Evolutionary conservation across 352 stramenopile species (phyloP), one percentile per base, ranked within the genome.

Genomic region (Phytopythium delawarense): DNA sequence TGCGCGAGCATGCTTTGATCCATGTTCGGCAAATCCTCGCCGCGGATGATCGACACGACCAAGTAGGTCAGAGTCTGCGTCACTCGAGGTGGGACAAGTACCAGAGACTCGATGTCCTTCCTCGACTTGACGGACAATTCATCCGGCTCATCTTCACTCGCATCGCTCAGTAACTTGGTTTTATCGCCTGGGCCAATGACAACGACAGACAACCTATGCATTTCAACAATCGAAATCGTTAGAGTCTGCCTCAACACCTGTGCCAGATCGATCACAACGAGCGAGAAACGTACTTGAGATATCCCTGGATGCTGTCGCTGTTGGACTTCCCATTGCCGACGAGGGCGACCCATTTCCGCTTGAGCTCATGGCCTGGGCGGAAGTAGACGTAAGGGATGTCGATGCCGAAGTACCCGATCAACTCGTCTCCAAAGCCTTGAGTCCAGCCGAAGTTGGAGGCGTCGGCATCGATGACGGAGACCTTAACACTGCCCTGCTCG

Each of bases 261-360:
- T 30, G 25, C 25, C 34, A 44, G 20, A 21, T 35, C n/a, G 37
- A 59, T 49, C 7, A 30, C 39, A 37, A 5, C 18, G 9, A 2
- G 39, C 1, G 13, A 63, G 15, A 57, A 30, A 81, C 75, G 62
- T 73, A 86, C 78, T 88, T 65, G 2, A 97, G 74, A 61, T 97
- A 98, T n/a, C 91, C 91, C 74, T 96, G 87, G 35, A 97, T 91
- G 20, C 64, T 80, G 67, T 97, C 88, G 28, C 84, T 90, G 52
- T 89, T 87, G 59, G 79, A 87, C 59, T 90, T 79, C 4, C 68
- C 72, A 54, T 64, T 82, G 4, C 79, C 88, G 12, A 96, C 83
- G n/a, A 98, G 63, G 23, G 86, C 87, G 35, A 98, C 87, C 91
- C 91, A 98, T 49, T 94, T 85, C 34, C 87, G 81, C 62, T 96